Evolutionary conservation across 176 grass and related monocot species (phyloP).

Genomic region (Urochloa ruziziensis): DNA sequence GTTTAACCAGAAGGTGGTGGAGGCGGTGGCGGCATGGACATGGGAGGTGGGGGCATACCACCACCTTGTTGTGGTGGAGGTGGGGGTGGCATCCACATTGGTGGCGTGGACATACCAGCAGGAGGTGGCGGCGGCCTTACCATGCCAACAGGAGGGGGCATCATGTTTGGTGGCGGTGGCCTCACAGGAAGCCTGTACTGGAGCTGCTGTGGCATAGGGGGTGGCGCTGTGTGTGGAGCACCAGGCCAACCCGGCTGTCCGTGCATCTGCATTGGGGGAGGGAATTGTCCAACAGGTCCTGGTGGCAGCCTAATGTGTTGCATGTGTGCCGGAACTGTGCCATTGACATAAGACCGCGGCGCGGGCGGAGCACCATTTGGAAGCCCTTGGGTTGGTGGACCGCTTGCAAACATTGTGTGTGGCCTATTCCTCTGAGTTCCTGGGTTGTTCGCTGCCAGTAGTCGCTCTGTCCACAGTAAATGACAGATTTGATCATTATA

Average conservation of each 20-base stretch:
- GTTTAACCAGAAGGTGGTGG: conserved; percentile 45
- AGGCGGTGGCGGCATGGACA: conserved; percentile 47
- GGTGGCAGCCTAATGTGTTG: conserved; percentile 49
- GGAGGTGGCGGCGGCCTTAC: conserved; percentile 62
- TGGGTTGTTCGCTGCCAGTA: conserved; percentile 78
- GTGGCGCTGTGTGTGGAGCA: conserved; percentile 35
- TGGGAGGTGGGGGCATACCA: conserved; percentile 50
- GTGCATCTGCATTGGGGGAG: conserved; percentile 68
- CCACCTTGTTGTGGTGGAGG: conserved; percentile 59
- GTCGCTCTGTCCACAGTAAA: conserved; percentile 49
- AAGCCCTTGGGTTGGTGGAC: conserved; percentile 58
- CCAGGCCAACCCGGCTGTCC: conserved; percentile 62
- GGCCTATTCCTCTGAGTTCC: conserved; percentile 73
- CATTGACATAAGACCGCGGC: conserved; percentile 71
- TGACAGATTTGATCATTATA: not conserved
- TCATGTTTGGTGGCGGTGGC: conserved; percentile 62
- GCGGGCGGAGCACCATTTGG: conserved; percentile 46
- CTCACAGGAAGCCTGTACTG: conserved; percentile 53
- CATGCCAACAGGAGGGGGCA: conserved; percentile 70
- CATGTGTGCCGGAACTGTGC: conserved; percentile 41
- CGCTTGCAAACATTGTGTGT: conserved; percentile 90
- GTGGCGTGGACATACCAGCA: conserved; percentile 29
- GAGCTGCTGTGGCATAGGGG: conserved; percentile 30
- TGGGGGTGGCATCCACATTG: conserved; percentile 74
- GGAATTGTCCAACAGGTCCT: conserved; percentile 61